phyloP scores from a whole-genome alignment of 768 basidiomycete species.

The Paxillus rubicundulus region DNA sequence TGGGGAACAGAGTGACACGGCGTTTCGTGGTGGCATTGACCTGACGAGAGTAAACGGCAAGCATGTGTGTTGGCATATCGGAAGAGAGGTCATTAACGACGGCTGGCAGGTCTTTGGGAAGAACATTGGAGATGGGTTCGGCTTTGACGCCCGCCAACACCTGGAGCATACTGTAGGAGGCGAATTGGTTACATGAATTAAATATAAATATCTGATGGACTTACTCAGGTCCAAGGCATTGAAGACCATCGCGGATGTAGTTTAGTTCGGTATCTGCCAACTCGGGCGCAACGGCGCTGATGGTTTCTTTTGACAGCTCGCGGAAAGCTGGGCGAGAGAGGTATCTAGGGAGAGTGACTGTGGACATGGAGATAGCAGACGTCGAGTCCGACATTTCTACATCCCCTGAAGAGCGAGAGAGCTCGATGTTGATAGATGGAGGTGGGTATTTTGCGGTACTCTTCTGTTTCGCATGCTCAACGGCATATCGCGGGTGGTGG shows the following conservation, averaged over 20 bases:
- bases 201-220: background rate
- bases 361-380: constrained; percentile 6
- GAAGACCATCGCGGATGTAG: constrained; percentile 29
- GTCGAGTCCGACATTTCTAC: constrained; percentile 2
- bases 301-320: constrained; percentile 9
- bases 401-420: constrained; percentile 22
- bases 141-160: constrained; percentile 31
- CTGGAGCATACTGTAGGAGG: constrained; percentile 26
- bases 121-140: constrained; percentile 14
- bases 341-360: constrained; percentile 22
- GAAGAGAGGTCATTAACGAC: constrained; percentile 29
- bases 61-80: constrained; percentile 33
- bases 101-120: constrained; percentile 29
- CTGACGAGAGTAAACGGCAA: constrained; percentile 28
- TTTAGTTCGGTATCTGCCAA: constrained; percentile 18
- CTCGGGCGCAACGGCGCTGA: constrained; percentile 26
- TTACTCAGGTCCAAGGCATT: constrained; percentile 29
- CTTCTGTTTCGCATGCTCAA: constrained; percentile 41
- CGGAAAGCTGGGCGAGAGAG: constrained; percentile 20
- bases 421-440: constrained; percentile 27
- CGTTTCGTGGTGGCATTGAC: constrained; percentile 24
- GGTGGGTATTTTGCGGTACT: constrained; percentile 12
- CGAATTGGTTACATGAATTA: constrained; percentile 5
- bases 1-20: constrained; percentile 35
- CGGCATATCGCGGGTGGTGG: constrained; percentile 32